Conservation (phyloP, 1,284 basidiomycete genomes). For the Rhodotorula glutinis region DNA sequence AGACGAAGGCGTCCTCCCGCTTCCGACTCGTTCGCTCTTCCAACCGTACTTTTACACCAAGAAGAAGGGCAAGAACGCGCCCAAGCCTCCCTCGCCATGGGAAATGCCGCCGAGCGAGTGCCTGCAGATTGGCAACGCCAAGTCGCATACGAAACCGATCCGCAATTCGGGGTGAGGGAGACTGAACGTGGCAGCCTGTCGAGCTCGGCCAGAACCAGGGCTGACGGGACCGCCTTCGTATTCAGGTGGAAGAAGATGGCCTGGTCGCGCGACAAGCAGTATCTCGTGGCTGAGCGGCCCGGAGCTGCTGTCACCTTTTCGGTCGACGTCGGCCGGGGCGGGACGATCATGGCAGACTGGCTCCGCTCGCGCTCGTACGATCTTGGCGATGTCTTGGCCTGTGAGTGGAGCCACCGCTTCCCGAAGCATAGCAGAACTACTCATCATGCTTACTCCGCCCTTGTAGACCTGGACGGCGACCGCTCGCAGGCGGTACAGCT, state of each 20-base stretch:
- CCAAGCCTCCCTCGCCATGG: conserved; percentile 1
- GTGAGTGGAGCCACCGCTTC: conserved; percentile 7
- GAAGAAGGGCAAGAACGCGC: not conserved
- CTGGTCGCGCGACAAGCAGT: conserved; percentile 37
- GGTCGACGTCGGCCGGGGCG: conserved; percentile 27
- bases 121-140: conserved; percentile 29
- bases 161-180: conserved; percentile 19
- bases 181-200: not conserved
- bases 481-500: conserved; percentile 11
- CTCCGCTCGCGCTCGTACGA: conserved; percentile 34
- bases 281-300: conserved; percentile 29
- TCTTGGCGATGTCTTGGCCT: conserved; percentile 35
- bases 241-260: conserved; percentile 30
- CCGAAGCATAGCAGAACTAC: too few relatives aligned
- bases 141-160: conserved; percentile 10
- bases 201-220: accelerated
- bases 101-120: conserved; percentile 15
- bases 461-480: conserved; percentile 28
- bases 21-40: conserved; percentile 28
- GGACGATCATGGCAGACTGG: conserved; percentile 31
- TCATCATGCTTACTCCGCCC: too few relatives aligned
- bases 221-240: not conserved
- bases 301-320: conserved; percentile 32
- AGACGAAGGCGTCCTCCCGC: conserved; percentile 10
- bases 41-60: conserved; percentile 13